Evolutionary conservation across 2,329 filamentous ascomycete species (phyloP).

Genomic region (Clarireedia paspali): DNA sequence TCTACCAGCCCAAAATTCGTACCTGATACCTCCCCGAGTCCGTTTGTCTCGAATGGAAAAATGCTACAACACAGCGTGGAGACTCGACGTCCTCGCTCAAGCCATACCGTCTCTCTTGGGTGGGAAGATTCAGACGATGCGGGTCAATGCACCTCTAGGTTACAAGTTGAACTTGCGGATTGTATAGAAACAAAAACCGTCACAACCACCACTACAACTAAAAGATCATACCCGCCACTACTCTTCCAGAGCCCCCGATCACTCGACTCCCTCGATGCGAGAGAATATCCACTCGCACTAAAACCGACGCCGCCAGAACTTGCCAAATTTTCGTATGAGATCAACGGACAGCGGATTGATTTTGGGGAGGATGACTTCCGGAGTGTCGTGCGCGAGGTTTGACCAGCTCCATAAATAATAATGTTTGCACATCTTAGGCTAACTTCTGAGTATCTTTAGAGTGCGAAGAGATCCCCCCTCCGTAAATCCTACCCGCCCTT

Average conservation of each 20-base stretch:
- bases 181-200: conserved; percentile 65
- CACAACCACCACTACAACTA: conserved; percentile 88
- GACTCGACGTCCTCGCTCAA: conserved; percentile 16
- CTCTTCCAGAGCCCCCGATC: conserved; percentile 55
- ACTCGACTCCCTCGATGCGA: conserved; percentile 68
- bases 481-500: not conserved
- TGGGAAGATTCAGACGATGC: conserved; percentile 24
- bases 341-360: conserved; percentile 42
- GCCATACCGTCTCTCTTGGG: conserved; percentile 23
- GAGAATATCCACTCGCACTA: conserved; percentile 81
- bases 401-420: not conserved
- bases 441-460: not conserved
- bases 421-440: not conserved
- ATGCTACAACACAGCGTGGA: conserved; percentile 16
- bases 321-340: conserved; percentile 67
- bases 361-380: conserved; percentile 9
- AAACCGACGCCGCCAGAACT: conserved; percentile 76
- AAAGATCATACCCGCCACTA: conserved; percentile 77
- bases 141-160: conserved; percentile 20
- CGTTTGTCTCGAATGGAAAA: conserved; percentile 20
- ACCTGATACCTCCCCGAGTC: conserved; percentile 23
- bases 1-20: conserved; percentile 11
- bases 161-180: conserved; percentile 49
- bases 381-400: conserved; percentile 7
- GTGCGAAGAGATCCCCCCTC: not conserved